These are phyloP conservation scores for Mycocentrospora acerina DNA, from an alignment of 2,329 filamentous ascomycete genomes.

Conservation along the genomic window DNA sequence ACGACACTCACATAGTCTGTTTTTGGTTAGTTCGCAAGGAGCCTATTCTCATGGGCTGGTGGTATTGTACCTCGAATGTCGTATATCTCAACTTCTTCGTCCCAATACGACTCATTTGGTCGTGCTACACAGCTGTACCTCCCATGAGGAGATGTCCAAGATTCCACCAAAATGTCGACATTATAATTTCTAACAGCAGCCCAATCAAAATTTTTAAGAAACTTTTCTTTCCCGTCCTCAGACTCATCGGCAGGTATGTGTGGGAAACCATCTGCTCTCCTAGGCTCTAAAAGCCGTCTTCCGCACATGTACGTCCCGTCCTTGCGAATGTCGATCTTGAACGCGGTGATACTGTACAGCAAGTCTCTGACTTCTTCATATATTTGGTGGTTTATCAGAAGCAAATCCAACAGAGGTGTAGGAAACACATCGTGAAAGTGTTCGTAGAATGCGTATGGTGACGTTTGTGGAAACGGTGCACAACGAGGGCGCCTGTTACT, in stretches of 20 bases:
- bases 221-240: slow-evolving; percentile 19
- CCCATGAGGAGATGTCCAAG: slow-evolving; percentile 7
- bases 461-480: neutral
- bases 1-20: slow-evolving; percentile 35
- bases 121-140: neutral
- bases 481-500: no score
- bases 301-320: slow-evolving; percentile 39
- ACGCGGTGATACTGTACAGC: slow-evolving; percentile 30
- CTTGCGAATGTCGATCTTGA: slow-evolving; percentile 34
- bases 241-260: slow-evolving; percentile 18
- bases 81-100: slow-evolving; percentile 41
- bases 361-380: slow-evolving; percentile 31
- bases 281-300: slow-evolving; percentile 30
- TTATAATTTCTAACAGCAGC: slow-evolving; percentile 35
- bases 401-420: slow-evolving; percentile 19
- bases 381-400: slow-evolving; percentile 30
- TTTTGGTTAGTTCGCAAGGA: neutral
- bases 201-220: slow-evolving; percentile 32
- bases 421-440: slow-evolving; percentile 10
- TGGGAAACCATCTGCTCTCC: slow-evolving; percentile 26
- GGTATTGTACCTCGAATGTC: slow-evolving; percentile 29
- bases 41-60: neutral
- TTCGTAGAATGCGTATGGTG: slow-evolving; percentile 2
- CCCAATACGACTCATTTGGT: slow-evolving; percentile 16
- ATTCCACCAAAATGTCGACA: slow-evolving; percentile 35